Evolutionary conservation across 192 early-diverging fungal genomes (phyloP).

Genomic region (Backusella tuberculispora): DNA sequence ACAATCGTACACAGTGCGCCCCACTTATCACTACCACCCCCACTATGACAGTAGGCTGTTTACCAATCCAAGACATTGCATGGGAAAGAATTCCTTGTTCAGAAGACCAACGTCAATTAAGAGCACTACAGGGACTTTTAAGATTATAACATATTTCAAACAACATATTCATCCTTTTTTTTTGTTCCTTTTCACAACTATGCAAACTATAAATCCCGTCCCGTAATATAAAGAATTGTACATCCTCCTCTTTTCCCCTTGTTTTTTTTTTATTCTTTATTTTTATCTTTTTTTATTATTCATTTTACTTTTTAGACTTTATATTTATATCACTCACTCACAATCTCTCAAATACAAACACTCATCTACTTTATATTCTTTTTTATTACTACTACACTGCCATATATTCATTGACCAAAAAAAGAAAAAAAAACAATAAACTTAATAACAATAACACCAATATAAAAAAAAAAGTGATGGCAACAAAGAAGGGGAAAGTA

Average conservation of each 20-base stretch:
- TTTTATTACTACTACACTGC: too few species aligned
- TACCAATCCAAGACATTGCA: constrained; percentile 44
- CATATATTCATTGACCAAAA: too few species aligned
- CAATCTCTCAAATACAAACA: neutral
- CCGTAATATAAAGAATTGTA: neutral
- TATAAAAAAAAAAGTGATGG: neutral
- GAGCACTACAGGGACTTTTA: constrained; percentile 35
- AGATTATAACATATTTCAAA: constrained; percentile 27
- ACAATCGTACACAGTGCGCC: neutral
- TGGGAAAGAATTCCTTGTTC: constrained; percentile 45
- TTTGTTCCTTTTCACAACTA: constrained; percentile 2
- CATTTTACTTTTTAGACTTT: too few species aligned
- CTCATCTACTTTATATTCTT: too few species aligned
- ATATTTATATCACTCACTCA: neutral
- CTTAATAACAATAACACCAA: neutral
- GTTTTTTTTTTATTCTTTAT: neutral
- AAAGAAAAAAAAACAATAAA: neutral
- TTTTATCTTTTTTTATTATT: neutral
- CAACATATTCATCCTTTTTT: neutral
- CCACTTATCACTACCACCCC: neutral
- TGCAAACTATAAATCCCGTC: neutral
- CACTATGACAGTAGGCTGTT: neutral
- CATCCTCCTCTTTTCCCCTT: neutral
- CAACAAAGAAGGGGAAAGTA: too few species aligned
- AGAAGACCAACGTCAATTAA: constrained; percentile 46